Base-by-base conservation (phyloP, 805 yeast species). In the Deakozyma indianensis region DNA sequence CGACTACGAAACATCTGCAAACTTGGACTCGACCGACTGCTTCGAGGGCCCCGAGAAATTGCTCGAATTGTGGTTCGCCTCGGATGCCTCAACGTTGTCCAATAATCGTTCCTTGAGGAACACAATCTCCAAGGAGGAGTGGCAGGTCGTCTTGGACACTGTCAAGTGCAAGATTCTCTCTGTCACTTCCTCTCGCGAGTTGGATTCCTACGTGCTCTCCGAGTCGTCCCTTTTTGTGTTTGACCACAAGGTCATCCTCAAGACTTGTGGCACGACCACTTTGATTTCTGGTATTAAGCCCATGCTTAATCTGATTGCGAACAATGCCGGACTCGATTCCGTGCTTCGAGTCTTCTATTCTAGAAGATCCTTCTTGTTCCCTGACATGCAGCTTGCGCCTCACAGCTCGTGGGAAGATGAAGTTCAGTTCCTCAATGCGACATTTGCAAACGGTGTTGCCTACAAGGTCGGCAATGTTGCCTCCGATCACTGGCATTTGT, bases 11-110 rank as follows among this genome's bases (percentile, higher is more conserved):
- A 68, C 84, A 43, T 80, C 94, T 5, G 79, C 78, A 41, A 73
- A 75, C 49, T 68, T 88, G 51, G 96, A 88, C 65, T 87, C 96
- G 18, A 72, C 94, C 14, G 82, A 78, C 58, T 95, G 96, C 2
- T 90, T 90, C 60, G 97, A 90, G 68, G 97, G 98, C 4, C 97
- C 98, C 25, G 97, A 90, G 63, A 92, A 90, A 63, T 69, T 90
- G 47, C 69, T 92, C 38, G 96, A 90, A 61, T 69, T 90, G 48
- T 88, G 96, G 96, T 79, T 87, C 59, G 78, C 79, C 54, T 73
- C 80, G 11, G 62, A 69, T 32, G 67, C 66, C 35, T 48, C 58
- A 22, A 52, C 61, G n/a, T 54, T 70, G 18, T 14, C 43, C 3
- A 4, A 28, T 5, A 18, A 14, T 3, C 23, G 22, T 3, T 73